Conservation (phyloP, 2,329 filamentous ascomycete species). For the Fusarium xyrophilum region DNA sequence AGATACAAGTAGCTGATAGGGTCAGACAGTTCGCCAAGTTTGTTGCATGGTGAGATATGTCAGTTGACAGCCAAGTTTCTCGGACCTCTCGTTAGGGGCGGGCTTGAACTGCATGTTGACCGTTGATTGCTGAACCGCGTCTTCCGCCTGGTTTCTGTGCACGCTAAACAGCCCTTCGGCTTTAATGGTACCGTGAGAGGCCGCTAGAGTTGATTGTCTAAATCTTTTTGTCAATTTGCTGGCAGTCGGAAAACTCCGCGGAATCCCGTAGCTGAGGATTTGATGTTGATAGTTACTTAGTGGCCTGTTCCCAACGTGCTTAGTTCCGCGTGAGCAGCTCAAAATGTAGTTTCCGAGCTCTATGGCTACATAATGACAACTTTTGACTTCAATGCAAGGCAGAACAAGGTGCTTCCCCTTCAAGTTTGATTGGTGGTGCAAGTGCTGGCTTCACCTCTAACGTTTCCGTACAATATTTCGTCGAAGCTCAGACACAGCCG, state of each 20-base stretch:
- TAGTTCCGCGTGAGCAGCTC: background rate
- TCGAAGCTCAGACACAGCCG: too few species aligned
- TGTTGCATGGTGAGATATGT: background rate
- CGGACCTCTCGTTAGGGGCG: background rate
- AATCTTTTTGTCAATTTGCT: too few species aligned
- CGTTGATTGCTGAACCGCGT: background rate
- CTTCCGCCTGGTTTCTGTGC: background rate
- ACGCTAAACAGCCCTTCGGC: background rate
- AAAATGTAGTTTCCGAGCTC: too few species aligned
- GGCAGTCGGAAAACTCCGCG: background rate
- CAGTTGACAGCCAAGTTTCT: background rate
- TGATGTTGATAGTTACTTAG: background rate
- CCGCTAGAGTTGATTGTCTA: accelerated
- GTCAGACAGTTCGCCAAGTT: background rate
- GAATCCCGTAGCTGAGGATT: background rate
- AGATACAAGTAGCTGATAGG: background rate
- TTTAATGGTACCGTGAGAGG: background rate
- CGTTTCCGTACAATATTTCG: too few species aligned
- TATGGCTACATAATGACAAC: too few species aligned
- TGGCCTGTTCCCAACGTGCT: too few species aligned
- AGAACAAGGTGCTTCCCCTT: too few species aligned
- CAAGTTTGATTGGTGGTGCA: too few species aligned
- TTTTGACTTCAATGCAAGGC: too few species aligned
- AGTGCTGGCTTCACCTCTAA: too few species aligned
- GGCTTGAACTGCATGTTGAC: background rate